A percentile compares a stretch with the other conserved stretches of the same genome.
Conservation (phyloP, 306 rosid genomes). For the Corylus avellana region DNA sequence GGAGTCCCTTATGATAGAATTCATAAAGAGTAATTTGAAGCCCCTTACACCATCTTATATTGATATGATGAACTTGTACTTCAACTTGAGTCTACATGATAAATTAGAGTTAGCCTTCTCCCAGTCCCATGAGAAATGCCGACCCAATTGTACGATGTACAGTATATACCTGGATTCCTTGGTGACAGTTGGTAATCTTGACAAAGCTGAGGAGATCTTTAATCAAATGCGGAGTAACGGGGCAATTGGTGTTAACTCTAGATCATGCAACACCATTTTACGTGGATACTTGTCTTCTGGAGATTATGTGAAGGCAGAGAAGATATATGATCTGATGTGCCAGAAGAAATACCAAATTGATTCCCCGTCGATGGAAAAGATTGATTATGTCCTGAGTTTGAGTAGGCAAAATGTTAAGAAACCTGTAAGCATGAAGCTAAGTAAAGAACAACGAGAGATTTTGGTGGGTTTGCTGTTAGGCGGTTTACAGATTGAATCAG, state of each 20-base stretch:
- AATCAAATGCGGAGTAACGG: constrained; percentile 51
- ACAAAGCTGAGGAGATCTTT: constrained; percentile 77
- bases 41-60: constrained; percentile 68
- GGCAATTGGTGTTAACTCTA: constrained; percentile 62
- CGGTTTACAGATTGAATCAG: constrained; percentile 77
- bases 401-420: constrained; percentile 53
- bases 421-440: constrained; percentile 67
- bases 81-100: constrained; percentile 59
- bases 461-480: constrained; percentile 85
- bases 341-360: constrained; percentile 75
- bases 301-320: constrained; percentile 68
- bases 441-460: constrained; percentile 84
- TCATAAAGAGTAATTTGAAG: constrained; percentile 65
- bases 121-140: constrained; percentile 73
- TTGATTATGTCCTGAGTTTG: constrained; percentile 74
- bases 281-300: constrained; percentile 72
- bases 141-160: constrained; percentile 65
- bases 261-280: constrained; percentile 82
- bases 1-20: constrained; percentile 70
- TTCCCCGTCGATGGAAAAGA: constrained; percentile 61
- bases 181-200: constrained; percentile 71
- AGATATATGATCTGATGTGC: constrained; percentile 74
- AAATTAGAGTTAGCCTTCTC: constrained; percentile 66
- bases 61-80: constrained; percentile 69
- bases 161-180: constrained; percentile 81